A percentile compares a stretch with the other conserved stretches of the same genome.
Evolutionary conservation across 768 basidiomycete species (phyloP).

Genomic region (Agaricus subrufescens): DNA sequence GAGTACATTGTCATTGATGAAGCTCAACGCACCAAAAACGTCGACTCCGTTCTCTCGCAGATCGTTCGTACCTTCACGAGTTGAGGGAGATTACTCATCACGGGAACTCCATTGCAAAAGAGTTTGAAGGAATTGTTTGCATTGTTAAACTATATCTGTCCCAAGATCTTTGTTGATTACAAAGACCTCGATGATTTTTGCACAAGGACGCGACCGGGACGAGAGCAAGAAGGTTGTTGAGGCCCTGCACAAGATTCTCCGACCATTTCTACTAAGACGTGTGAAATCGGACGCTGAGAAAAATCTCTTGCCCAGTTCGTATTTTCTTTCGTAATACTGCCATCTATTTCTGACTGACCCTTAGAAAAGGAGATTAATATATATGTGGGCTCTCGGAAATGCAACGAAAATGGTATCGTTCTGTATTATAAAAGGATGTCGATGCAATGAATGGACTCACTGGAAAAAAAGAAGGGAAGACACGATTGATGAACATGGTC

Average conservation of each 20-base stretch:
- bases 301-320: conserved; percentile 78
- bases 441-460: conserved; percentile 98
- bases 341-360: neutral
- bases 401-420: conserved; percentile 98
- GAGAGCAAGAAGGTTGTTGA: conserved; percentile 46
- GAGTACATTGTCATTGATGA: too few species aligned
- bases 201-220: conserved; percentile 69
- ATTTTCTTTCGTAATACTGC: neutral
- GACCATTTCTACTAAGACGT: conserved; percentile 89
- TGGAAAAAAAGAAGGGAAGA: conserved; percentile 98
- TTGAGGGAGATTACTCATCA: conserved; percentile 88
- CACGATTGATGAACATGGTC: conserved; percentile 95
- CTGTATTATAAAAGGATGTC: conserved; percentile 94
- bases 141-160: conserved; percentile 53
- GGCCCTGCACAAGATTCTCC: conserved; percentile 92
- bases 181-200: conserved; percentile 87
- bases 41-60: conserved; percentile 91
- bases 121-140: too few species aligned
- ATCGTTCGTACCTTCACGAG: conserved; percentile 90
- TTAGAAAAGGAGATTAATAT: conserved; percentile 98
- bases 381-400: conserved; percentile 95
- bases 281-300: conserved; percentile 99
- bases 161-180: conserved; percentile 92
- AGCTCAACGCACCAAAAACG: conserved; percentile 93
- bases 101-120: conserved; percentile 95